These are phyloP conservation scores for Giardia muris DNA, from an alignment of 208 protist species.

Conservation along the genomic window DNA sequence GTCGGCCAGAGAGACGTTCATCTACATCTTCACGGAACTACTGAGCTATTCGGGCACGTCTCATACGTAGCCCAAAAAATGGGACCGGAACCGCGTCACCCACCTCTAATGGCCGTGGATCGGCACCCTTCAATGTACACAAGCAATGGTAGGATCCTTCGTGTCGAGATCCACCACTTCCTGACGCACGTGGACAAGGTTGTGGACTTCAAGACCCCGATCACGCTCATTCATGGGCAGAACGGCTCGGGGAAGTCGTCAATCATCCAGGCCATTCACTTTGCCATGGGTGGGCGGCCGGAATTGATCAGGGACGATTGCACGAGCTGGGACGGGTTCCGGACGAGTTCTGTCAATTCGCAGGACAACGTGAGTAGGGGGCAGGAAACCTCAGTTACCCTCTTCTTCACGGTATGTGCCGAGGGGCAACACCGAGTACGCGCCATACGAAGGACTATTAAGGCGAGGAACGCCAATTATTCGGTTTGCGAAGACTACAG, in stretches of 20 bases:
- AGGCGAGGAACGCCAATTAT: not conserved
- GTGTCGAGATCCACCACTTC: not conserved
- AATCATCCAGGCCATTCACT: conserved; percentile 19
- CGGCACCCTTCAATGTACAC: not conserved
- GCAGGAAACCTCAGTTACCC: not conserved
- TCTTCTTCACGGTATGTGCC: not conserved
- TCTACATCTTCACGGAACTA: too few relatives aligned
- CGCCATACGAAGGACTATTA: not conserved
- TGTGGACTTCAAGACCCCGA: not conserved
- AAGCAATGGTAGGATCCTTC: not conserved
- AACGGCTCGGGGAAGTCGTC: conserved; percentile 26
- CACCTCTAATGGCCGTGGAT: not conserved
- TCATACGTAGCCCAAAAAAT: too few relatives aligned
- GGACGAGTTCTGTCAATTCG: not conserved
- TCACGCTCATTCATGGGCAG: conserved; percentile 17
- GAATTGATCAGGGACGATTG: not conserved
- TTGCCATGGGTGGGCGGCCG: not conserved
- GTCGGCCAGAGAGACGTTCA: too few relatives aligned
- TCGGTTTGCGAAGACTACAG: not conserved
- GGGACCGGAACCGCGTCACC: not conserved
- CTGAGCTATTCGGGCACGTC: too few relatives aligned
- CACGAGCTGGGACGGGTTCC: not conserved
- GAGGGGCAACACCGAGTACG: not conserved
- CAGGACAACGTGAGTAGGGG: not conserved
- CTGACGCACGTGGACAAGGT: not conserved